Evolutionary conservation across 2,329 filamentous ascomycete species (phyloP).

Genomic region (Penicillium sp.): DNA sequence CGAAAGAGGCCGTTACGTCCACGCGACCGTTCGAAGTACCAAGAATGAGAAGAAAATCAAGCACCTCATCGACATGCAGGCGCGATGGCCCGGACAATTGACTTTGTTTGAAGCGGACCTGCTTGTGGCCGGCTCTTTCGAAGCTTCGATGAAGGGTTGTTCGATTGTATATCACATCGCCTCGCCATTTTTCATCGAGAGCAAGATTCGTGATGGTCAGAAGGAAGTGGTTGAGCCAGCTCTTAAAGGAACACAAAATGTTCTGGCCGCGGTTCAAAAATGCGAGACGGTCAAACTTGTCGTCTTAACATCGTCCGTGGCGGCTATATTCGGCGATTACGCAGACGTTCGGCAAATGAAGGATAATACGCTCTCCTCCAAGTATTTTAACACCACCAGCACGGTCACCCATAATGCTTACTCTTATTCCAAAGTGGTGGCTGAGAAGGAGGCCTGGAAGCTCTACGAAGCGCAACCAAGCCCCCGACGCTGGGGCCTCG

Average conservation of each 20-base stretch:
- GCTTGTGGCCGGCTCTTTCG: slow-evolving; percentile 29
- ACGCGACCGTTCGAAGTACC: slow-evolving; percentile 16
- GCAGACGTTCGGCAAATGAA: slow-evolving; percentile 21
- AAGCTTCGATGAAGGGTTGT: slow-evolving; percentile 28
- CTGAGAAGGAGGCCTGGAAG: slow-evolving; percentile 29
- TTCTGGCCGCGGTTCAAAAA: slow-evolving; percentile 25
- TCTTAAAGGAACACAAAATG: slow-evolving; percentile 24
- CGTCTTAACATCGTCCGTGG: slow-evolving; percentile 28
- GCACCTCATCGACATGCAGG: slow-evolving; percentile 17
- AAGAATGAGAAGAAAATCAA: slow-evolving; percentile 16
- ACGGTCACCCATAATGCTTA: slow-evolving; percentile 27
- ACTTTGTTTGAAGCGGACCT: slow-evolving; percentile 33
- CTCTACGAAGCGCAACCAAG: slow-evolving; percentile 14
- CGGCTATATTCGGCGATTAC: slow-evolving; percentile 26
- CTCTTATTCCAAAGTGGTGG: slow-evolving; percentile 28
- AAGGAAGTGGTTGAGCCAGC: slow-evolving; percentile 29
- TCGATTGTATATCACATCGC: slow-evolving; percentile 36
- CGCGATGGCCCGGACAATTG: slow-evolving; percentile 9
- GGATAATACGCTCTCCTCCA: slow-evolving; percentile 18
- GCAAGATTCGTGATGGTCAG: slow-evolving; percentile 25
- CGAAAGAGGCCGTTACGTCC: slow-evolving; percentile 11
- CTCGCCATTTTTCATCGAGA: slow-evolving; percentile 32
- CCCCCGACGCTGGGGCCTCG: slow-evolving; percentile 24
- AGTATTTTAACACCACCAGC: slow-evolving; percentile 27
- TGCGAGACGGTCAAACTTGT: slow-evolving; percentile 25